phyloP scores from a whole-genome alignment of 2,329 filamentous ascomycete genomes.

The Raffaelea ambrosiae region DNA sequence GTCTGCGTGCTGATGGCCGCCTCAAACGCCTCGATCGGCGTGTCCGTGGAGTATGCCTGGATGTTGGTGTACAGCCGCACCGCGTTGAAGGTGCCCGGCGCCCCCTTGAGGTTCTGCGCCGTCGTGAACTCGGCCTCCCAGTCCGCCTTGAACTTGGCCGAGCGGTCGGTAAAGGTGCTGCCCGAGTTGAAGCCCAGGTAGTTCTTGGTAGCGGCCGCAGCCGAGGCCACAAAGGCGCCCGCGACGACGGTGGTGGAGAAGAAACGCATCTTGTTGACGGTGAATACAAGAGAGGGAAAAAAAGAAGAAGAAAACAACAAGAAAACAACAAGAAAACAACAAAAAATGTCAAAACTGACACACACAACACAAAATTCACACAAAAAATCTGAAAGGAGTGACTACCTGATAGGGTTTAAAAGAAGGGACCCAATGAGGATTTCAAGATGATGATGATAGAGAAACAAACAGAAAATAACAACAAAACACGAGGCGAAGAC shows the following conservation, averaged over 20 bases:
- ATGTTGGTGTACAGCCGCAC: constrained; percentile 64
- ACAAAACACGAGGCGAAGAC: too few species aligned
- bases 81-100: constrained; percentile 52
- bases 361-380: background rate
- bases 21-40: constrained; percentile 75
- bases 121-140: constrained; percentile 61
- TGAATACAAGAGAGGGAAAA: background rate
- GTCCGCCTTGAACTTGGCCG: constrained; percentile 44
- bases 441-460: too few species aligned
- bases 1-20: constrained; percentile 55
- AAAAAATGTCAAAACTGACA: background rate
- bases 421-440: too few species aligned
- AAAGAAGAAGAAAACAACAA: background rate
- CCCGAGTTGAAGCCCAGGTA: constrained; percentile 48
- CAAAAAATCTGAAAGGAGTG: background rate
- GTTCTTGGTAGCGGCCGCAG: constrained; percentile 30
- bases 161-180: constrained; percentile 33
- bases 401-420: too few species aligned
- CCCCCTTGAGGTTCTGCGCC: constrained; percentile 54
- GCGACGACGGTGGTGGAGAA: constrained; percentile 25
- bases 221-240: constrained; percentile 27
- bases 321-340: background rate
- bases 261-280: constrained; percentile 29
- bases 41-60: constrained; percentile 55
- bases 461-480: background rate